These are phyloP conservation scores for Mycena amicta DNA, from an alignment of 768 basidiomycete genomes.

Conservation along the genomic window DNA sequence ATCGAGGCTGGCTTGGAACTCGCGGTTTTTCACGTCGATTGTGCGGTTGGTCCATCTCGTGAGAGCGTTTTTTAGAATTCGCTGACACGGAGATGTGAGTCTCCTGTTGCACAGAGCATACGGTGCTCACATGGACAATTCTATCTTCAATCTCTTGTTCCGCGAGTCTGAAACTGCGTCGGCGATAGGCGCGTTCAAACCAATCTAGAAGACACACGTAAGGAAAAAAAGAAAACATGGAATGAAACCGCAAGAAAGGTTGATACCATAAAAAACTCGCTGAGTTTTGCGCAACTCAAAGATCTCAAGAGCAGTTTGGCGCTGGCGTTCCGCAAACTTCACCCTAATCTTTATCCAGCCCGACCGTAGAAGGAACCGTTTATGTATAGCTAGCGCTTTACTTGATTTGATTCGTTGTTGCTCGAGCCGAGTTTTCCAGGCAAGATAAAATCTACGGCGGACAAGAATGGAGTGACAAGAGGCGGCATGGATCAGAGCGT, in stretches of 20 bases:
- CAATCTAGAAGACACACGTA: slow-evolving; percentile 9
- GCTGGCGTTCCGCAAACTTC: slow-evolving; percentile 44
- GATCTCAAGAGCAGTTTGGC: slow-evolving; percentile 46
- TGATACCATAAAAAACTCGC: slow-evolving; percentile 38
- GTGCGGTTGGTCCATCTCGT: slow-evolving; percentile 71
- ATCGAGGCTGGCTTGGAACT: slow-evolving; percentile 51
- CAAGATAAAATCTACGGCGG: slow-evolving; percentile 42
- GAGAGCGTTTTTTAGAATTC: slow-evolving; percentile 50
- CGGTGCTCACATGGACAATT: not conserved
- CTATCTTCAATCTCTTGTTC: slow-evolving; percentile 8
- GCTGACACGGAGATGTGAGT: slow-evolving; percentile 38
- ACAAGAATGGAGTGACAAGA: slow-evolving; percentile 49
- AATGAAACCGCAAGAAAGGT: not conserved
- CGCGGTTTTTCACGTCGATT: slow-evolving; percentile 72
- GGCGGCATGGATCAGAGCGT: slow-evolving; percentile 48
- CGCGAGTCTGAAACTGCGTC: slow-evolving; percentile 8
- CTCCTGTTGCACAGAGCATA: not conserved
- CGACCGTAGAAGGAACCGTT: slow-evolving; percentile 50
- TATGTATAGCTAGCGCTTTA: slow-evolving; percentile 57
- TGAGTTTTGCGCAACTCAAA: slow-evolving; percentile 43
- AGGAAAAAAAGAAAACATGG: not conserved
- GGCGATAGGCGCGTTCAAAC: slow-evolving; percentile 15
- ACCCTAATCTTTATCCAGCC: slow-evolving; percentile 53
- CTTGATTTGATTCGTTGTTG: slow-evolving; percentile 50
- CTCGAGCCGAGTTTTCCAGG: slow-evolving; percentile 61